phyloP scores from a whole-genome alignment of 2,329 filamentous ascomycete species.

The Boeremia exigua region DNA sequence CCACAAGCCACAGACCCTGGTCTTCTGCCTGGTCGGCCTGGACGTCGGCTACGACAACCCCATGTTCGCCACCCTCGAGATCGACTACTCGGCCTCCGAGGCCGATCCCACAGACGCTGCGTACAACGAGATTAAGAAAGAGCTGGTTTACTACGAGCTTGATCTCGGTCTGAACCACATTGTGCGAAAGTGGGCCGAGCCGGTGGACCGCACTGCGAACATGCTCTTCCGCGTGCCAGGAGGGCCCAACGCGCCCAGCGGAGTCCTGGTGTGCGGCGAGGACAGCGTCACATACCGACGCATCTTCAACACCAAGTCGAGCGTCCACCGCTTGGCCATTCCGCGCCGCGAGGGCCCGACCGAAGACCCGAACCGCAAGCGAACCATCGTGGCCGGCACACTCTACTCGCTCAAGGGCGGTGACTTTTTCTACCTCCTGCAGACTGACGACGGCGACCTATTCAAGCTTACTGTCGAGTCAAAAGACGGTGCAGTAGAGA shows the following conservation, averaged over 20 bases:
- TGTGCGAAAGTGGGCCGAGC: slow-evolving; percentile 93
- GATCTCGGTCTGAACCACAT: slow-evolving; percentile 97
- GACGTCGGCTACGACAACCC: slow-evolving; percentile 98
- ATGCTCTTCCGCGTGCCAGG: slow-evolving; percentile 95
- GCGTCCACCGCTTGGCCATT: slow-evolving; percentile 86
- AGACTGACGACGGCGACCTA: slow-evolving; percentile 96
- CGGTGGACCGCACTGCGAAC: slow-evolving; percentile 86
- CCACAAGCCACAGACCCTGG: slow-evolving; percentile 88
- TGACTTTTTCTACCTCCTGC: slow-evolving; percentile 90
- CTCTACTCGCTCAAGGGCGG: slow-evolving; percentile 97
- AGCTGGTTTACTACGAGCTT: slow-evolving; percentile 95
- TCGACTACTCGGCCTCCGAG: slow-evolving; percentile 90
- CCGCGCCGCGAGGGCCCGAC: slow-evolving; percentile 85
- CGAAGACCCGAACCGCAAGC: slow-evolving; percentile 90
- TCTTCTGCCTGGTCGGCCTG: slow-evolving; percentile 84
- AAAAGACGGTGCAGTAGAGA: slow-evolving; percentile 68
- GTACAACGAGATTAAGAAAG: slow-evolving; percentile 81
- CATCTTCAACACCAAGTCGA: slow-evolving; percentile 73
- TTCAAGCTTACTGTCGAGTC: slow-evolving; percentile 97
- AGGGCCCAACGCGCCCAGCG: slow-evolving; percentile 90
- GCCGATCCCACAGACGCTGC: slow-evolving; percentile 88
- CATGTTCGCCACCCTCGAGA: slow-evolving; percentile 91
- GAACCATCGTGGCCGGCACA: slow-evolving; percentile 86
- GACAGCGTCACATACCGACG: slow-evolving; percentile 98
- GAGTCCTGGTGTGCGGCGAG: slow-evolving; percentile 91